Evolutionary conservation across 805 yeast species (phyloP).

Genomic region (Ogataea parapolymorpha): DNA sequence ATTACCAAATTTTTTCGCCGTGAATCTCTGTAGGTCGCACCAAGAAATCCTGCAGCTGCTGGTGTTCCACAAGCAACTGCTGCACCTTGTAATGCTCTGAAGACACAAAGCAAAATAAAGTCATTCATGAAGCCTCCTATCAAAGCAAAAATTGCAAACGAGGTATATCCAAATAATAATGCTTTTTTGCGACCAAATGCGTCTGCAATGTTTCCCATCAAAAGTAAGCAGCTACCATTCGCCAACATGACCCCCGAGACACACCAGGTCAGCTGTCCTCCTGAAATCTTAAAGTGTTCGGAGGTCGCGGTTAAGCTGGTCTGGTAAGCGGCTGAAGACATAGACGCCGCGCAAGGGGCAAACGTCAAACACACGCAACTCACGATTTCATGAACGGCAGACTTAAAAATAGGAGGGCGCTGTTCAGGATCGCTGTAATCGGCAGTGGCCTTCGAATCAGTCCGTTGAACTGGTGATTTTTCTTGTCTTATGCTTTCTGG

Average conservation of each 20-base stretch:
- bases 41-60: conserved; percentile 45
- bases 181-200: conserved; percentile 43
- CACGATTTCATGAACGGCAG: conserved; percentile 32
- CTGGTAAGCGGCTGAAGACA: conserved; percentile 36
- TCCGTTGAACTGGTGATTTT: not conserved
- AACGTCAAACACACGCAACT: conserved; percentile 34
- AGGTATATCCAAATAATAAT: conserved; percentile 33
- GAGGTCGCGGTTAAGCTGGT: conserved; percentile 36
- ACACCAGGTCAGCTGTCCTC: conserved; percentile 44
- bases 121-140: conserved; percentile 38
- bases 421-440: conserved; percentile 25
- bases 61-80: conserved; percentile 44
- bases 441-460: not conserved
- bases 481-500: not conserved
- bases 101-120: conserved; percentile 37
- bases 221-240: conserved; percentile 40
- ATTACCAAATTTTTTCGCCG: conserved; percentile 40
- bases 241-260: conserved; percentile 40
- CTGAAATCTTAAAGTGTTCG: conserved; percentile 34
- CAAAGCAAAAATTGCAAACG: conserved; percentile 33
- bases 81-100: conserved; percentile 44
- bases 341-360: conserved; percentile 41
- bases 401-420: conserved; percentile 37
- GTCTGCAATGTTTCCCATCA: conserved; percentile 48
- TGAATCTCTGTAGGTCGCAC: conserved; percentile 39